Evolutionary conservation across 345 rosid species (phyloP).

Genomic region (Geranium brycei): DNA sequence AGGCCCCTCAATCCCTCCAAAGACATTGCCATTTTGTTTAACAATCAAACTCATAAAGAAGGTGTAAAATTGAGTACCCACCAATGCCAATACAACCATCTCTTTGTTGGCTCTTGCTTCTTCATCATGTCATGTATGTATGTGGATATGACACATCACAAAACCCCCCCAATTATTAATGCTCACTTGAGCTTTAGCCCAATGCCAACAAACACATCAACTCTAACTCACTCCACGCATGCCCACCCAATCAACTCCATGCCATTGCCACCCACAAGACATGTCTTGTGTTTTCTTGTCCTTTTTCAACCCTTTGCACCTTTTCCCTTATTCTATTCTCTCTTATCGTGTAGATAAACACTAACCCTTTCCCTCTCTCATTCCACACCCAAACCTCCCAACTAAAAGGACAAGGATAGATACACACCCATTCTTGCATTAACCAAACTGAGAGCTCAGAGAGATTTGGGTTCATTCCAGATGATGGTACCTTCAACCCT

Average conservation of each 20-base stretch:
- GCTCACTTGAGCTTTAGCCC: not conserved
- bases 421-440: conserved; percentile 5
- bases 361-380: not conserved
- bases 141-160: not conserved
- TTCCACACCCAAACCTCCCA: not conserved
- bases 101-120: not conserved
- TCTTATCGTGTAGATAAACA: not conserved
- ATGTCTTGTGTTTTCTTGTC: not conserved
- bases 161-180: not conserved
- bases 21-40: not conserved
- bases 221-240: not conserved
- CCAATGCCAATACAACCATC: not conserved
- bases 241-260: not conserved
- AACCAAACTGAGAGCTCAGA: not conserved
- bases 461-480: not conserved
- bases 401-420: conserved; percentile 1
- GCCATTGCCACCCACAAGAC: not conserved
- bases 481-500: not conserved
- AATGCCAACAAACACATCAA: not conserved
- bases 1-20: not conserved
- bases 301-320: not conserved
- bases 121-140: not conserved
- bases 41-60: not conserved
- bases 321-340: not conserved
- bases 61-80: not conserved